Evolutionary conservation across 805 yeast species (phyloP), one percentile per base, ranked within the genome.

Genomic region (Cyberlindnera subsufficiens): DNA sequence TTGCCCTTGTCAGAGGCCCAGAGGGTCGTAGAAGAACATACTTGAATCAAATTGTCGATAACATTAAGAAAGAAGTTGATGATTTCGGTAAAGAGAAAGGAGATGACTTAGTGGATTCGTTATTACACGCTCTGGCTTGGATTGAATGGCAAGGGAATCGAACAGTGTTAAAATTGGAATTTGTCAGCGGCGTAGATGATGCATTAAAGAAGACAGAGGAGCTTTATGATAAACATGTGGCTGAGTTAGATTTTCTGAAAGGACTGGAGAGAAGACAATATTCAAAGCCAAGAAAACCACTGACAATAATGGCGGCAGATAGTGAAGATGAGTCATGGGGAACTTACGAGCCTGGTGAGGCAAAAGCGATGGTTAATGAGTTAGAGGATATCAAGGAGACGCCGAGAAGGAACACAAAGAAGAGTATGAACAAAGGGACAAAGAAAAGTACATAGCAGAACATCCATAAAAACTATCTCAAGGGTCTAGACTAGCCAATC

Each of bases 61-160:
- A 11, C 10, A 36, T 19, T 18, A 31, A 22, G 42, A 30, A 14
- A 30, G 16, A 14, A 14, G 17, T 14, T 14, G 8, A n/a, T 14
- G 32, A 30, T 30, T 30, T 30, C 32, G 49, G 46, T 1, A 39
- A 42, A n/a, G 45, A 41, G 2, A 58, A 58, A 38, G 56, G 55
- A 25, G 62, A 58, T 32, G 62, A 58, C 38, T 37, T 55, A 5
- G 53, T 42, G 9, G 62, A 58, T 36, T 52, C 56, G 1, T 25
- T 56, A 10, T 33, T 58, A 1, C 60, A 55, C 40, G 55, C 47
- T 2, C 11, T 56, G 2, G 37, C 60, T 1, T 56, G 54, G 53
- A 30, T 47, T 15, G 51, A 56, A 19, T 56, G 59, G 60, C 55
- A 58, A 38, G 54, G 45, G 4, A 55, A 58, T 29, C 47, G 46